Base-by-base conservation (phyloP, 371 early-diverging fungal genomes). In the Zychaea mexicana region DNA sequence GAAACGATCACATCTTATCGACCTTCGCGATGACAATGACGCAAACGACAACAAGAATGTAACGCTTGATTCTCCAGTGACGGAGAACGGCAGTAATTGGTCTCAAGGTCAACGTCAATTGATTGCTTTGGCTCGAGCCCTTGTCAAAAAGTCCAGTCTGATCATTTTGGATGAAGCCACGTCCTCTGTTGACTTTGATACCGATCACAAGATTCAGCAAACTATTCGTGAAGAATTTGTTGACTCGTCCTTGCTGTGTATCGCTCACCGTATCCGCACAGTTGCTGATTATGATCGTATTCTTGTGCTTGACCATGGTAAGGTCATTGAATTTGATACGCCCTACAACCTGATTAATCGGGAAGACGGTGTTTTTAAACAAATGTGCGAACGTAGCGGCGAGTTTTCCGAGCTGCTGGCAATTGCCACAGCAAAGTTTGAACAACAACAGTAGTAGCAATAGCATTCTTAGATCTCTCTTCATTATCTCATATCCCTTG, bases 111-210 rank as follows among this genome's bases (percentile, higher is more conserved):
- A 97, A 68, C 83, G 92, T 27, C 96, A 96, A 77, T 76, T 96
- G 71, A 88, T 98, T 66, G 88, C 92, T 15, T 74, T 97, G 17
- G 93, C 94, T 1, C 89, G 96, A 57, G 94, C 96, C 2, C 73
- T 96, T 49, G 74, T 96, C 32, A 86, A 88, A 66, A 85, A 87
- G 57, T 85, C 91, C 7, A 62, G 85, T 59, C 78, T 91, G 59
- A 90, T 95, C 30, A 84, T 97, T 49, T 74, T 97, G 79, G 97
- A 96, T 68, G 95, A 95, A 74, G 92, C 95, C 1, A 94, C 95
- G 0, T 86, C 93, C 0, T 88, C 85, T 6, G 87, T 95, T 27
- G 95, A 96, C 69, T 77, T 86, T 59, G 85, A 85, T 46, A 88
- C 92, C 9, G 94, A 94, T 64, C 84, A 86, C 52, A 73, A 83